Base-by-base conservation (phyloP, 192 early-diverging fungal species). In the Glomus cerebriforme region DNA sequence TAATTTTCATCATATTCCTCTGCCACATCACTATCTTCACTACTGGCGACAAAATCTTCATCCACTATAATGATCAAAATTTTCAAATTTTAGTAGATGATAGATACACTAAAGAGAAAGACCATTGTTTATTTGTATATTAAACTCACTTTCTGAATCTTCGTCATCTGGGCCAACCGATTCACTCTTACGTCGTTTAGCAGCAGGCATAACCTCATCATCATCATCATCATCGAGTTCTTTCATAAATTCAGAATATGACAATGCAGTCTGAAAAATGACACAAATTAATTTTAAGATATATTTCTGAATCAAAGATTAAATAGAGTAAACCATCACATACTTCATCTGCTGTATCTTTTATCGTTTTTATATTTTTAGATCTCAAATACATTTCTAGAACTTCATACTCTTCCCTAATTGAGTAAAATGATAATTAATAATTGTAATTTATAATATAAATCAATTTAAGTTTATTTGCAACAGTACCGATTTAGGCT, bases 41-140 rank as follows among this genome's bases (percentile, higher is more conserved):
- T 19, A 82, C 88, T 0, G 39, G 91, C 93, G 3, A 91, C 88
- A 87, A 96, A 98, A 86, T 98, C 96, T 85, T 98, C 96, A 80
- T 98, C 96, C 65, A 90, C 89, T 90, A 80, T 63, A 72, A 75
- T 22, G 54, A 13, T 37, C 29, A 37, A 49, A 79, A 27, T 70
- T 67, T 58, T 12, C 8, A 47, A 12, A 1, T 70, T 27, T n/a
- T n/a, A n/a, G 58, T 62, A n/a, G 15, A 6, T 22, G 9, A 59
- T 9, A 54, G 1, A 15, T 68, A 12, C n/a, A n/a, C n/a, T n/a
- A 78, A 68, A 68, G 17, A 15, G 19, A 31, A 9, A 59, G 27
- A 59, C 22, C 24, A 15, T 13, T 19, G 26, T 59, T 45, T n/a
- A 59, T 68, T 15, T 43, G 32, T 64, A 29, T n/a, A n/a, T n/a